A percentile compares a stretch with the other conserved stretches of the same genome.
Evolutionary conservation across 345 rosid genomes (phyloP).

Genomic region (Hibiscus tridactylites): DNA sequence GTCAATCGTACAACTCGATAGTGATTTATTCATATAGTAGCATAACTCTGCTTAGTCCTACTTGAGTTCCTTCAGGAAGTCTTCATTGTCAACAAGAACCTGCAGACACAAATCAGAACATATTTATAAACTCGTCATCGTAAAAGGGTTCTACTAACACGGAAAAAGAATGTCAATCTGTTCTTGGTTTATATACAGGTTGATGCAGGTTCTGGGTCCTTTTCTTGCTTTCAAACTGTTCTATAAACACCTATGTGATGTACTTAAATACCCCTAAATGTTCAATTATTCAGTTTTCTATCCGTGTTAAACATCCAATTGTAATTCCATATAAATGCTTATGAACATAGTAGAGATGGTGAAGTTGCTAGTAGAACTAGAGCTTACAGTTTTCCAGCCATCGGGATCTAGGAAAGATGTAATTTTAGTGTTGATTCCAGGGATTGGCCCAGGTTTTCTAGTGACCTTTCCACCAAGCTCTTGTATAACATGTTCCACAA

Average conservation of each 20-base stretch:
- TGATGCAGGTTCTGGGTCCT: neutral
- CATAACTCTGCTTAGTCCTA: conserved; percentile 21
- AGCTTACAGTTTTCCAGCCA: conserved; percentile 92
- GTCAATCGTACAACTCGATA: neutral
- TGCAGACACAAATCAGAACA: conserved; percentile 14
- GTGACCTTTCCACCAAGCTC: conserved; percentile 95
- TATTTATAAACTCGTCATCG: neutral
- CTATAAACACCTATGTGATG: no score
- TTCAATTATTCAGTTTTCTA: no score
- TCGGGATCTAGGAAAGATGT: conserved; percentile 82
- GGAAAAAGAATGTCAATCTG: neutral
- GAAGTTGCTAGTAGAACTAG: neutral
- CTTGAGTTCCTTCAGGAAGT: conserved; percentile 78
- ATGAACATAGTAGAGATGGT: neutral
- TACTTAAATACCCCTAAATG: no score
- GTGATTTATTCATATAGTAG: conserved; percentile 17
- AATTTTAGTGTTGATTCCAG: conserved; percentile 84
- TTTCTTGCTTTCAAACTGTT: neutral
- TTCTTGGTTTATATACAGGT: neutral
- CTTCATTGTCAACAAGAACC: conserved; percentile 92
- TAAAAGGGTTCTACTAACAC: neutral
- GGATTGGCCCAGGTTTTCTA: conserved; percentile 76
- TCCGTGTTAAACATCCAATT: no score
- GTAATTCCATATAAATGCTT: neutral
- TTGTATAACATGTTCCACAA: conserved; percentile 51